Evolutionary conservation across 129 eudicot genomes (phyloP).

Genomic region (Chrysanthemum makinoi): DNA sequence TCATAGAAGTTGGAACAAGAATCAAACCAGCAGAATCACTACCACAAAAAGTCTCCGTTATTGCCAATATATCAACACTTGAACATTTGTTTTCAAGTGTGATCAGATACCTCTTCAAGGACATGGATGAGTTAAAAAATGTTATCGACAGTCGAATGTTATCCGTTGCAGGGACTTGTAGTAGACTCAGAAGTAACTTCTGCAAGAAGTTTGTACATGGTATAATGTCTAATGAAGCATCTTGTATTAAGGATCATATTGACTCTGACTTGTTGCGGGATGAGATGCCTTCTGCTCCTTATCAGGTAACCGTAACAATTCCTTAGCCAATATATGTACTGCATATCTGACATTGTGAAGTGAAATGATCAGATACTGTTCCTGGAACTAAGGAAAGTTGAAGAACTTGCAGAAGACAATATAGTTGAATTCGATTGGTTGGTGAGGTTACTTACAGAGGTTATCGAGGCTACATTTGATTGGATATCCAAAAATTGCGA

Average conservation of each 20-base stretch:
- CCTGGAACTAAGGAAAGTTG: slow-evolving; percentile 56
- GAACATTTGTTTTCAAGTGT: slow-evolving; percentile 40
- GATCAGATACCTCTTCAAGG: slow-evolving; percentile 44
- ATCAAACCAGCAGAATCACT: slow-evolving; percentile 42
- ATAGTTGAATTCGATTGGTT: slow-evolving; percentile 49
- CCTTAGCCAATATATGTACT: slow-evolving; percentile 1
- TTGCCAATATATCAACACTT: slow-evolving; percentile 52
- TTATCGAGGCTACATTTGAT: slow-evolving; percentile 41
- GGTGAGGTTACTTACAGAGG: slow-evolving; percentile 42
- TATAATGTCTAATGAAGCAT: slow-evolving; percentile 33
- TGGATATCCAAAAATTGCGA: slow-evolving; percentile 42
- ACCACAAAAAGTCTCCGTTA: slow-evolving; percentile 50
- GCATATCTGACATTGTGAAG: slow-evolving; percentile 22
- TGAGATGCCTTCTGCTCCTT: slow-evolving; percentile 52
- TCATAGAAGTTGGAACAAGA: slow-evolving; percentile 35
- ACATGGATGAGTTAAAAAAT: slow-evolving; percentile 33
- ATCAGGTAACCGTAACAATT: slow-evolving; percentile 50
- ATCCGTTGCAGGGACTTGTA: slow-evolving; percentile 33
- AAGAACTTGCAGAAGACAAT: slow-evolving; percentile 61
- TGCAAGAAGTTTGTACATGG: slow-evolving; percentile 41
- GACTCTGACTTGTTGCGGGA: slow-evolving; percentile 26
- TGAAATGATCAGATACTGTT: slow-evolving; percentile 51
- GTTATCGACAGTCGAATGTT: slow-evolving; percentile 39
- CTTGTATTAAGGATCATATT: slow-evolving; percentile 13
- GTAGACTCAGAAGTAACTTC: slow-evolving; percentile 39